Percentiles rank a stretch among this genome's conserved stretches.
Conservation (phyloP, 2,329 filamentous ascomycete genomes). For the Aspergillus tamarii region DNA sequence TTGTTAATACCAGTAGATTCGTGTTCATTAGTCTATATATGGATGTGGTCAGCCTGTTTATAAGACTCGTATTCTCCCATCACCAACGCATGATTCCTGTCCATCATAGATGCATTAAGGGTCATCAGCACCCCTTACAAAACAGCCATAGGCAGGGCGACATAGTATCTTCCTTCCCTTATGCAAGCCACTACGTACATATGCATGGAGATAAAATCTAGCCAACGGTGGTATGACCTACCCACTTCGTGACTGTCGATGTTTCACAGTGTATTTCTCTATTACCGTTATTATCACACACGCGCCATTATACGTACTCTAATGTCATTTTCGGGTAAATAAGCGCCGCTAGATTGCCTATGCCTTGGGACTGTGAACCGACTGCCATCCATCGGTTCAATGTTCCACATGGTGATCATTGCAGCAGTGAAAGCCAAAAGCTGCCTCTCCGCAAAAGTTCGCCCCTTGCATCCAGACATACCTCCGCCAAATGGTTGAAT, state of each 20-base stretch:
- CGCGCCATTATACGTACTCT: slow-evolving; percentile 57
- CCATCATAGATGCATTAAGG: neutral
- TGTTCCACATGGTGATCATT: slow-evolving; percentile 60
- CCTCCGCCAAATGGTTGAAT: slow-evolving; percentile 56
- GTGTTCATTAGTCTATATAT: neutral
- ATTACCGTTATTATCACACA: slow-evolving; percentile 22
- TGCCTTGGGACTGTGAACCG: slow-evolving; percentile 57
- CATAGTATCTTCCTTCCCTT: neutral
- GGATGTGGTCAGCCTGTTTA: neutral
- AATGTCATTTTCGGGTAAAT: slow-evolving; percentile 55
- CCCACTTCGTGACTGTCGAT: neutral
- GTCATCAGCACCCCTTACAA: neutral
- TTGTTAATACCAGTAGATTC: neutral
- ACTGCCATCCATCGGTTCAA: slow-evolving; percentile 50
- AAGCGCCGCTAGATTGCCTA: slow-evolving; percentile 53
- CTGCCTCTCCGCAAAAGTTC: slow-evolving; percentile 55
- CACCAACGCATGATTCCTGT: neutral
- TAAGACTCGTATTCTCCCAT: neutral
- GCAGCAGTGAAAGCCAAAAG: slow-evolving; percentile 55
- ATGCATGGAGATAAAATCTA: neutral
- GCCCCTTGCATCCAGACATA: slow-evolving; percentile 53
- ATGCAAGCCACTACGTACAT: neutral
- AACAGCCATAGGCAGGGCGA: too few species aligned
- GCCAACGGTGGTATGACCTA: neutral
- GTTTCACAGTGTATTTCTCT: neutral